Evolutionary conservation across 371 early-diverging fungal species (phyloP), one percentile per base, ranked within the genome.

Genomic region (Haplosporangium sp.): DNA sequence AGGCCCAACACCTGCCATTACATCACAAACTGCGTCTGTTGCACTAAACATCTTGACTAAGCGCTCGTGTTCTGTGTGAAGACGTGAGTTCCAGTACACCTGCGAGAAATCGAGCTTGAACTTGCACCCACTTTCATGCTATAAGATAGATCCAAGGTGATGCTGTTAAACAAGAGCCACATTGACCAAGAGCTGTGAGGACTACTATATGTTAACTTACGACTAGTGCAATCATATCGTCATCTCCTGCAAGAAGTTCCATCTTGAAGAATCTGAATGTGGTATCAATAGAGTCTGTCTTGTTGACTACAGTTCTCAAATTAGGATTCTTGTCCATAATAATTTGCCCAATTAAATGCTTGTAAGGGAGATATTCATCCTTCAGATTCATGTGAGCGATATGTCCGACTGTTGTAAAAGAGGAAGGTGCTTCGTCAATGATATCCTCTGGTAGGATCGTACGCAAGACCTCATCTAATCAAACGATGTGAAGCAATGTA

Each of bases 21-120:
- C 97, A 85, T 99, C 99, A 77, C 97, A 96, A 9, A 99, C 89
- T 59, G 88, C 86, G 39, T 95, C 93, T 4, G 89, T 92, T n/a
- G 78, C 72, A 40, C 89, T 84, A 77, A 99, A 98, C 61, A 82
- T 68, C 34, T 88, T 85, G 47, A 97, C 91, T 38, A 99, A 82
- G n/a, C 98, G 90, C 40, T 94, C 93, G 74, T 99, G 99, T 75
- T 99, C 99, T 0, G 91, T 89, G 70, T 98, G 98, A 47, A 99
- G 91, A 44, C 99, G 91, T 11, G 99, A 98, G 87, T 99, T 99
- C 99, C 99, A 99, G 84, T 99, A 99, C 4, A 99, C 99, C 72
- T 95, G 92, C 17, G 98, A 95, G 72, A 97, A 99, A 76, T 99
- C 98, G 72, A 99, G 96, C 63, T 89, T 86, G 86, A 99, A 99